Base-by-base conservation (phyloP, 129 eudicot species). In the Heracleum sosnowskyi region DNA sequence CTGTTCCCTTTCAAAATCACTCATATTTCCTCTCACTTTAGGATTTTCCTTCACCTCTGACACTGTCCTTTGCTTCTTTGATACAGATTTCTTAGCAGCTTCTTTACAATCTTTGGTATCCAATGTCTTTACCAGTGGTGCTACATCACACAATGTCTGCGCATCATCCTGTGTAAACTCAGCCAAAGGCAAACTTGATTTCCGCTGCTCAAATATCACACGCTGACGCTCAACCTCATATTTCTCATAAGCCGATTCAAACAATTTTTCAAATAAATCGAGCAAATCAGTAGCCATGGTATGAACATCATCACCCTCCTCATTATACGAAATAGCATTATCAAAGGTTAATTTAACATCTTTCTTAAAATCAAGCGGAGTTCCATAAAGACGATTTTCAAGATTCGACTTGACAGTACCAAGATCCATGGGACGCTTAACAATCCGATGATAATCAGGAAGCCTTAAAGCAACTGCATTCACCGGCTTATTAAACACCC, bases 261-360 rank as follows among this genome's bases (percentile, higher is more conserved):
- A 87, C 33, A 9, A 11, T 10, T 41, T 11, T 0, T 41, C 45
- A 41, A 41, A 41, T 11, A 76, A 11, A 18, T 45, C 31, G 4
- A 81, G 78, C 40, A 84, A 69, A 26, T 24, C 68, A 4, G 75
- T 74, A 0, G 86, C 92, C 86, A 86, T 81, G 1, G 0, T n/a
- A 47, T 79, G 83, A 42, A 86, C 91, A n/a, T 76, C 81, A 1
- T 86, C 85, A 4, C 90, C 94, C 34, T 80, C 74, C 0, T 83
- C 85, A 72, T 90, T 90, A 76, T 90, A 90, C 29, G 53, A 49
- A 89, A 90, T 76, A 1, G 91, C 95, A 77, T 90, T 90, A 34
- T 85, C 37, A 70, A 90, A 90, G 0, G 91, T 87, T 70, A 87
- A 77, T 70, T 90, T 63, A 40, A 90, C 91, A 57, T 90, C 95